Conservation (phyloP, 805 yeast genomes). For the Saturnispora halmiae region DNA sequence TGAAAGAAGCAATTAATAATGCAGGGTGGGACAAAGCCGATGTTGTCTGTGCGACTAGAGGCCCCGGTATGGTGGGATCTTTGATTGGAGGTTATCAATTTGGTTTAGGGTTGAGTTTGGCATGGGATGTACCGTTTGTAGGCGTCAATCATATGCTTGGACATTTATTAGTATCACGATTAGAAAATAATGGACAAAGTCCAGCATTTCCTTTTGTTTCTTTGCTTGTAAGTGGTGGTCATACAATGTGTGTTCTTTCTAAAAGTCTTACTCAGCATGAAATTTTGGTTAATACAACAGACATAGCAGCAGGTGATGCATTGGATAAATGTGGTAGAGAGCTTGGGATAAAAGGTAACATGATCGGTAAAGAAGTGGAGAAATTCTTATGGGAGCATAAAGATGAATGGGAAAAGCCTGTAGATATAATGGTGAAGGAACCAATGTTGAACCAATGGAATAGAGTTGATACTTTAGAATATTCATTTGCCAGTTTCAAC, state of each 20-base stretch:
- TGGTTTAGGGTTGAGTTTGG: constrained; percentile 77
- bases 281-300: constrained; percentile 65
- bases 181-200: constrained; percentile 32
- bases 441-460: constrained; percentile 46
- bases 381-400: constrained; percentile 33
- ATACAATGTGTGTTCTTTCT: constrained; percentile 76
- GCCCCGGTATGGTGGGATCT: constrained; percentile 95
- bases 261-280: constrained; percentile 54
- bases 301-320: constrained; percentile 90
- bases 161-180: constrained; percentile 63
- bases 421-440: constrained; percentile 29
- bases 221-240: constrained; percentile 86
- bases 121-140: constrained; percentile 65
- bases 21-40: constrained; percentile 44
- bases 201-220: constrained; percentile 66
- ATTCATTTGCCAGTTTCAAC: constrained; percentile 70
- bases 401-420: constrained; percentile 25
- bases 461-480: constrained; percentile 38
- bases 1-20: constrained; percentile 34
- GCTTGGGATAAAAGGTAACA: constrained; percentile 68
- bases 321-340: constrained; percentile 87
- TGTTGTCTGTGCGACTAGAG: constrained; percentile 81
- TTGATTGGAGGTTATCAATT: constrained; percentile 72
- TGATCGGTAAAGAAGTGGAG: constrained; percentile 84
- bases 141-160: constrained; percentile 98